Percentiles rank a stretch among this genome's conserved stretches.
These are phyloP conservation scores for Saccharomyces pastorianus DNA, from an alignment of 1,139 yeast genomes.

Conservation along the genomic window DNA sequence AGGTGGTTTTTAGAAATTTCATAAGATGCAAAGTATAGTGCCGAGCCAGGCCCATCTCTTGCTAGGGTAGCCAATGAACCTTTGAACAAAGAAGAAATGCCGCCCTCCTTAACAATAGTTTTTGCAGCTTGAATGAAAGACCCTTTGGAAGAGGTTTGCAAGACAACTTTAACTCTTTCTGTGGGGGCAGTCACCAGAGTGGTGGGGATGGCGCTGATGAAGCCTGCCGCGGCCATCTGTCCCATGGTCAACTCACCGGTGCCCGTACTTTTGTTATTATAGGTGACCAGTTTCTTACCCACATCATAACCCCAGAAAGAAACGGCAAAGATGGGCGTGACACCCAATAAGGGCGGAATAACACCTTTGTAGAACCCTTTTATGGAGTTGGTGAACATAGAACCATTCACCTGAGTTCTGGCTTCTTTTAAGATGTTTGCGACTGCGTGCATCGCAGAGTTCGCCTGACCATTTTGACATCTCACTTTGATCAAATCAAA, in stretches of 20 bases:
- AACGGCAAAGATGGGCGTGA: slow-evolving; percentile 96
- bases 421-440: slow-evolving; percentile 60
- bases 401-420: slow-evolving; percentile 34
- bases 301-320: slow-evolving; percentile 97
- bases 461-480: slow-evolving; percentile 55
- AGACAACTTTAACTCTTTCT: slow-evolving; percentile 88
- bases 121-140: slow-evolving; percentile 41
- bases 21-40: slow-evolving; percentile 89
- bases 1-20: slow-evolving; percentile 65
- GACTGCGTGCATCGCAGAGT: slow-evolving; percentile 57
- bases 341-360: slow-evolving; percentile 84
- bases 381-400: slow-evolving; percentile 8
- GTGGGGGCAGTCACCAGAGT: slow-evolving; percentile 95
- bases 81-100: slow-evolving; percentile 74
- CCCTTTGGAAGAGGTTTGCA: slow-evolving; percentile 61
- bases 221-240: slow-evolving; percentile 90
- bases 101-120: slow-evolving; percentile 73
- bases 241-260: slow-evolving; percentile 42
- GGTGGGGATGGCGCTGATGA: slow-evolving; percentile 88
- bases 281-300: slow-evolving; percentile 67
- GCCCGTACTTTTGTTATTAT: slow-evolving; percentile 11
- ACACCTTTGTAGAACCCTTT: slow-evolving; percentile 65
- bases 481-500: slow-evolving; percentile 90
- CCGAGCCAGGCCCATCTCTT: slow-evolving; percentile 98
- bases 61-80: slow-evolving; percentile 91